A percentile compares a stretch with the other conserved stretches of the same genome.
These are phyloP conservation scores for Ganoderma leucocontextum DNA, from an alignment of 1,284 basidiomycete species.

Conservation along the genomic window DNA sequence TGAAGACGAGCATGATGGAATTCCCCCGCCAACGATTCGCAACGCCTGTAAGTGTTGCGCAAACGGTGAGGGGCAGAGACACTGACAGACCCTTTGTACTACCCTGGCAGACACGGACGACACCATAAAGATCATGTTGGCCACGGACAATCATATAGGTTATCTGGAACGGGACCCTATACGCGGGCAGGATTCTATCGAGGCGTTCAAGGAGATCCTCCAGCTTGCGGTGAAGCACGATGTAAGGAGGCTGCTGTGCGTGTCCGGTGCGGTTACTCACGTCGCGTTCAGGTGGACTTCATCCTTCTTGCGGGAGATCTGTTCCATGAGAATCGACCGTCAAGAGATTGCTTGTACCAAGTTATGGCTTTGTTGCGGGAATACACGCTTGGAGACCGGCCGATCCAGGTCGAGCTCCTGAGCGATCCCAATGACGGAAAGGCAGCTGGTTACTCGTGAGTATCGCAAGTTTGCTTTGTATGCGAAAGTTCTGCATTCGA, in stretches of 20 bases:
- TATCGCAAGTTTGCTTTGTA: constrained; percentile 22
- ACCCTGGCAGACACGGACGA: constrained; percentile 61
- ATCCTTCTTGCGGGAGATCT: constrained; percentile 95
- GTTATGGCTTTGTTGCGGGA: constrained; percentile 91
- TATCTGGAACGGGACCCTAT: constrained; percentile 96
- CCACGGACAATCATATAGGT: constrained; percentile 96
- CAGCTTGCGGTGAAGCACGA: constrained; percentile 90
- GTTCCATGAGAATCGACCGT: constrained; percentile 98
- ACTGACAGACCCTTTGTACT: constrained; percentile 6
- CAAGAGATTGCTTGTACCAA: constrained; percentile 88
- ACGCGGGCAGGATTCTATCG: constrained; percentile 93
- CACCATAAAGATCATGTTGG: constrained; percentile 86
- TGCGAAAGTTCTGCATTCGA: constrained; percentile 8
- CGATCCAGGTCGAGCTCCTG: constrained; percentile 88
- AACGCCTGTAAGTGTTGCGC: constrained; percentile 46
- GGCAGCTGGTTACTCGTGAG: constrained; percentile 84
- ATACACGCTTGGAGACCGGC: constrained; percentile 89
- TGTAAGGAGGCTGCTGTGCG: constrained; percentile 47
- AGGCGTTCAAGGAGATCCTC: constrained; percentile 94
- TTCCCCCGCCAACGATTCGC: constrained; percentile 41
- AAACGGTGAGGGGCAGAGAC: constrained; percentile 1
- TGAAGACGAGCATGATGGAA: constrained; percentile 23
- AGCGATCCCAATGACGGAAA: constrained; percentile 94
- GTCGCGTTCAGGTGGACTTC: constrained; percentile 80
- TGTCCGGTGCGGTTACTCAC: constrained; percentile 1